phyloP scores from a whole-genome alignment of 805 yeast genomes.

The Starmera caribaea region DNA sequence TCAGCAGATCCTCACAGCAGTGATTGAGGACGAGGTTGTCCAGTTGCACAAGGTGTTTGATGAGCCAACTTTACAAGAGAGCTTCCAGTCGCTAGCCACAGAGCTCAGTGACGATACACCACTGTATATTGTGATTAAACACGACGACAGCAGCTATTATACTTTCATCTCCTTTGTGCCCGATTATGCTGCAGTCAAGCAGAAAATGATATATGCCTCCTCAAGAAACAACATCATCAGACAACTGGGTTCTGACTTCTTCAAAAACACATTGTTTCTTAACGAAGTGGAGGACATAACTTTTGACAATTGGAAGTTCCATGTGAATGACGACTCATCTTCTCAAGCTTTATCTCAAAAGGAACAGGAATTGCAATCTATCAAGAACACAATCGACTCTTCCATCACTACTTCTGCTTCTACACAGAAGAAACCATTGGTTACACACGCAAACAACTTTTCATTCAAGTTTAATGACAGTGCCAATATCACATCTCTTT shows the following conservation, averaged over 20 bases:
- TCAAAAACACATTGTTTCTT: slow-evolving; percentile 23
- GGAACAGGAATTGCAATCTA: slow-evolving; percentile 41
- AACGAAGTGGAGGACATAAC: slow-evolving; percentile 28
- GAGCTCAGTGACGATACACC: slow-evolving; percentile 31
- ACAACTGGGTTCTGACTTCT: slow-evolving; percentile 51
- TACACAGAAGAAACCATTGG: slow-evolving; percentile 16
- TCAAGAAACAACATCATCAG: slow-evolving; percentile 69
- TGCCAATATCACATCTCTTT: slow-evolving; percentile 18
- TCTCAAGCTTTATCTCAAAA: slow-evolving; percentile 46
- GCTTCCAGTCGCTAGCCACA: slow-evolving; percentile 25
- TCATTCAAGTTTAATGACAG: slow-evolving; percentile 18
- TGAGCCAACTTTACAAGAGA: slow-evolving; percentile 23
- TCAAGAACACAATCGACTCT: slow-evolving; percentile 33
- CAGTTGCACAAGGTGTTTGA: slow-evolving; percentile 24
- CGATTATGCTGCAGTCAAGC: slow-evolving; percentile 69
- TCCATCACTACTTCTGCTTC: slow-evolving; percentile 22
- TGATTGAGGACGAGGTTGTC: slow-evolving; percentile 26
- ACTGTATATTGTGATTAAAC: slow-evolving; percentile 38
- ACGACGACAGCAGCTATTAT: slow-evolving; percentile 21
- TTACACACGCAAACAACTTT: slow-evolving; percentile 17
- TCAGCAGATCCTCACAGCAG: slow-evolving; percentile 27
- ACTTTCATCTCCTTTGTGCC: slow-evolving; percentile 81
- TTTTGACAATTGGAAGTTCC: slow-evolving; percentile 35
- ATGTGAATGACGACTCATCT: slow-evolving; percentile 25
- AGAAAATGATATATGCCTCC: slow-evolving; percentile 92